These are phyloP conservation scores for Camellia lanceoleosa DNA, from an alignment of 148 eudicot species.

Conservation along the genomic window DNA sequence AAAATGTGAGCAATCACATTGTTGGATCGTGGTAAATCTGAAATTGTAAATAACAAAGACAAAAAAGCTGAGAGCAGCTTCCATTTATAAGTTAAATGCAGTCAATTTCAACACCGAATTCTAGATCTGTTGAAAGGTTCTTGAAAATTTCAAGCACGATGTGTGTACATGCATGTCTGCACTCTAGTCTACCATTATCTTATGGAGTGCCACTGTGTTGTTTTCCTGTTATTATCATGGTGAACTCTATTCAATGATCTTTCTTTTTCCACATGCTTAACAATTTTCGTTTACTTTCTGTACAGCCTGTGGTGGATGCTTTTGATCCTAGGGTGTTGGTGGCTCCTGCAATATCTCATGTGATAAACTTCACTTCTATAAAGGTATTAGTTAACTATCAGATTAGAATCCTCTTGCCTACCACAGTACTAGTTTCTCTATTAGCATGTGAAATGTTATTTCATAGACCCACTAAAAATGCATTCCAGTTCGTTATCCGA, in stretches of 20 bases:
- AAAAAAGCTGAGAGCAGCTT: background rate
- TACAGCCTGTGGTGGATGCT: slow-evolving; percentile 99
- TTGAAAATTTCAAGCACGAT: background rate
- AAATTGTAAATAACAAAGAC: background rate
- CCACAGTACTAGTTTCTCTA: background rate
- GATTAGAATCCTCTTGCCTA: background rate
- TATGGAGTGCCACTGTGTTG: background rate
- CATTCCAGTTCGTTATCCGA: no score
- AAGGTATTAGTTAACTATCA: slow-evolving; percentile 50
- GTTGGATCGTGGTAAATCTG: slow-evolving; percentile 2
- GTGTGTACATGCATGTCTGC: background rate
- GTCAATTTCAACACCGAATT: background rate
- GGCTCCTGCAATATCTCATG: slow-evolving; percentile 82
- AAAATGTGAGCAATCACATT: background rate
- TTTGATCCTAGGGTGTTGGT: slow-evolving; percentile 96
- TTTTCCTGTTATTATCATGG: background rate
- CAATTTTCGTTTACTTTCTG: background rate
- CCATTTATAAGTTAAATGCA: background rate
- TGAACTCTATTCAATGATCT: background rate
- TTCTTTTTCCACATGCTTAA: slow-evolving; percentile 3
- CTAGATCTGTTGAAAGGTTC: background rate
- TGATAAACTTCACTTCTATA: slow-evolving; percentile 66
- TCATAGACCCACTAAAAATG: no score
- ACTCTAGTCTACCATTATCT: no score
- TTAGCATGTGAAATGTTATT: no score